Conservation (phyloP, 2,329 filamentous ascomycete genomes). For the Bisporella sp. region DNA sequence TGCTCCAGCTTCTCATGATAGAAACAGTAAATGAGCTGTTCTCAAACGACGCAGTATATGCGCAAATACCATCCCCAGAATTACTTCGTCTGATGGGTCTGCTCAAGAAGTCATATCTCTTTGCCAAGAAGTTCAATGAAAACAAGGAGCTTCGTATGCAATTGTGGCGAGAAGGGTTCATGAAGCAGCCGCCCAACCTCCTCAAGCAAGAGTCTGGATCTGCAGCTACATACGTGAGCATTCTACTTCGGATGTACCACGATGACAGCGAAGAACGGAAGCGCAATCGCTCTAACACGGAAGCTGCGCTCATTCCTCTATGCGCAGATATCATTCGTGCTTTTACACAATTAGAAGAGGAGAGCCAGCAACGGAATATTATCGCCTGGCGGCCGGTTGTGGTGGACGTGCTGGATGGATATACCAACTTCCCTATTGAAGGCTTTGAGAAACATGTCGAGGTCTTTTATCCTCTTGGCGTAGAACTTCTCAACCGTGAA, state of each 20-base stretch:
- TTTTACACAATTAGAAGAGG: conserved; percentile 83
- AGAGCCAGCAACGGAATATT: conserved; percentile 95
- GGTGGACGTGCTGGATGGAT: conserved; percentile 92
- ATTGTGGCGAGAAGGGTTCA: conserved; percentile 96
- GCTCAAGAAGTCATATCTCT: conserved; percentile 92
- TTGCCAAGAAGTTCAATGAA: conserved; percentile 95
- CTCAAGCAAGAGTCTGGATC: conserved; percentile 94
- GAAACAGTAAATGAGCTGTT: conserved; percentile 99
- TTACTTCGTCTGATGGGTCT: conserved; percentile 88
- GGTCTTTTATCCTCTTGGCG: conserved; percentile 78
- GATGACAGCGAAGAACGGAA: conserved; percentile 79
- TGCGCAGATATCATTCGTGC: conserved; percentile 89
- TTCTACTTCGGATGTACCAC: conserved; percentile 94
- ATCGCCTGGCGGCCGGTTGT: conserved; percentile 96
- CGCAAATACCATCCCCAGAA: conserved; percentile 83
- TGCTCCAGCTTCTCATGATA: conserved; percentile 96
- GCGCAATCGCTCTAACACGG: conserved; percentile 73
- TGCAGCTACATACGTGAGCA: conserved; percentile 90
- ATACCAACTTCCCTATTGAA: conserved; percentile 70
- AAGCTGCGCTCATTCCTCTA: conserved; percentile 85
- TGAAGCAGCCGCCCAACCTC: conserved; percentile 97
- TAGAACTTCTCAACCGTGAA: conserved; percentile 78
- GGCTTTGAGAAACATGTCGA: conserved; percentile 75
- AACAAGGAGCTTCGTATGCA: conserved; percentile 93
- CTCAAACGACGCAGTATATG: conserved; percentile 92